A percentile compares a stretch with the other conserved stretches of the same genome.
These are phyloP conservation scores for Aspergillus haitiensis DNA, from an alignment of 495 filamentous ascomycete genomes.

Conservation along the genomic window DNA sequence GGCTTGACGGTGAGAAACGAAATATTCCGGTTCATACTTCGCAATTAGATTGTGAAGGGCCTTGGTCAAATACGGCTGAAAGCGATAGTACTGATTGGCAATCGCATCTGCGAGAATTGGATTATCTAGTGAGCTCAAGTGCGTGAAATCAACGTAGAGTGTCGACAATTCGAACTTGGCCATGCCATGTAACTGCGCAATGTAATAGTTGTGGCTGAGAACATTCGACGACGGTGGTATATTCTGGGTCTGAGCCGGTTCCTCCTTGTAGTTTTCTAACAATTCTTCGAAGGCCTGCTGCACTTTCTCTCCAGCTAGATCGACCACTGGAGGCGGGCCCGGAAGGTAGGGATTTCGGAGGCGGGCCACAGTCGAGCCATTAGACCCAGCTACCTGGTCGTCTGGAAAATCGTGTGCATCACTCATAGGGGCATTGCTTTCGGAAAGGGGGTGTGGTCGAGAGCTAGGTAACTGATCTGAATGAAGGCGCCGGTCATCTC, in stretches of 20 bases:
- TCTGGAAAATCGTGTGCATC: constrained; percentile 57
- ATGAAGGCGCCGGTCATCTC: constrained; percentile 33
- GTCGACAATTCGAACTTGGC: constrained; percentile 84
- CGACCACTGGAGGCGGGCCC: constrained; percentile 79
- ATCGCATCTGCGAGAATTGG: constrained; percentile 80
- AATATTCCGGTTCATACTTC: constrained; percentile 93
- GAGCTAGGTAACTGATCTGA: constrained; percentile 48
- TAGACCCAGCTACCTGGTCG: constrained; percentile 59
- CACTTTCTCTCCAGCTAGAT: constrained; percentile 81
- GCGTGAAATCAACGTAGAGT: constrained; percentile 93
- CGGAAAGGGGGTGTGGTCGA: constrained; percentile 46
- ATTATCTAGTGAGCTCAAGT: constrained; percentile 68
- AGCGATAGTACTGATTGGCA: constrained; percentile 88
- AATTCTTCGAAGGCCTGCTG: constrained; percentile 85
- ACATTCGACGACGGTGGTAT: constrained; percentile 72
- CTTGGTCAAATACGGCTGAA: constrained; percentile 86
- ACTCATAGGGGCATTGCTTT: constrained; percentile 57
- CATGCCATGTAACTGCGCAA: constrained; percentile 93
- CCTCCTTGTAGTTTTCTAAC: constrained; percentile 81
- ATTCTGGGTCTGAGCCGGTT: constrained; percentile 63
- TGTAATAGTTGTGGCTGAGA: constrained; percentile 89
- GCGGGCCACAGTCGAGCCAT: constrained; percentile 56
- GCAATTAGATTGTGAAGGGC: constrained; percentile 90
- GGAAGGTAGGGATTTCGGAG: constrained; percentile 59
- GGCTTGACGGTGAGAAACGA: constrained; percentile 81